These are phyloP conservation scores for Neurospora sp. DNA, from an alignment of 495 filamentous ascomycete species.

Conservation along the genomic window DNA sequence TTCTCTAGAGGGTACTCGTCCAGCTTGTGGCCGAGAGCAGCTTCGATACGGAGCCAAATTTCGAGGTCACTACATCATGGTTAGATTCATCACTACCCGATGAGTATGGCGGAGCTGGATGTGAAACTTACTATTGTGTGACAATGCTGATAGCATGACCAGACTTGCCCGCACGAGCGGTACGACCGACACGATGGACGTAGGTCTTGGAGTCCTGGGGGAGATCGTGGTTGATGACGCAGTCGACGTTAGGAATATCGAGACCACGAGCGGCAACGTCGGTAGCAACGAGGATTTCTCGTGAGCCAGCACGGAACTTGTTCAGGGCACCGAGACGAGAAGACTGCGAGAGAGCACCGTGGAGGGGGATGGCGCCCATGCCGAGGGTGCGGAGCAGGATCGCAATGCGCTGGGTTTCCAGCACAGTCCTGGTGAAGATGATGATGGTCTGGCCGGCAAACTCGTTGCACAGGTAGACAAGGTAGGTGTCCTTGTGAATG, in stretches of 20 bases:
- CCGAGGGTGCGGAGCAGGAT: constrained; percentile 69
- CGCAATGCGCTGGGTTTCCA: constrained; percentile 76
- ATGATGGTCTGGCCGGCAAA: constrained; percentile 75
- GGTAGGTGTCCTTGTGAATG: constrained; percentile 83
- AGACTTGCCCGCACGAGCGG: constrained; percentile 78
- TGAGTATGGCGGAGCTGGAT: too few species aligned
- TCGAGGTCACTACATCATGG: constrained; percentile 54
- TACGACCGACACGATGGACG: constrained; percentile 89
- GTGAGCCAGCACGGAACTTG: constrained; percentile 68
- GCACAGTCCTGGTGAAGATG: constrained; percentile 87
- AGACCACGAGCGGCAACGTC: constrained; percentile 92
- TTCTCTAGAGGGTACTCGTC: constrained; percentile 54
- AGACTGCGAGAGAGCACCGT: constrained; percentile 81
- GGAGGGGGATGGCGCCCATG: constrained; percentile 73
- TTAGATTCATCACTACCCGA: background rate
- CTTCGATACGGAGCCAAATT: constrained; percentile 75
- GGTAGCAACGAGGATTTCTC: constrained; percentile 87
- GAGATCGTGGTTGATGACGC: constrained; percentile 82
- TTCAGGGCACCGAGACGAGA: constrained; percentile 73
- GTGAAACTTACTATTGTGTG: constrained; percentile 57
- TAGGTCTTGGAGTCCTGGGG: constrained; percentile 83
- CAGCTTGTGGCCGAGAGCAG: constrained; percentile 67
- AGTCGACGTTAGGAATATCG: constrained; percentile 86
- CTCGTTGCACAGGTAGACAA: constrained; percentile 78
- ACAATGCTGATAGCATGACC: constrained; percentile 75